These are phyloP conservation scores for Coemansia sp. DNA, from an alignment of 192 early-diverging fungal genomes.

Conservation along the genomic window DNA sequence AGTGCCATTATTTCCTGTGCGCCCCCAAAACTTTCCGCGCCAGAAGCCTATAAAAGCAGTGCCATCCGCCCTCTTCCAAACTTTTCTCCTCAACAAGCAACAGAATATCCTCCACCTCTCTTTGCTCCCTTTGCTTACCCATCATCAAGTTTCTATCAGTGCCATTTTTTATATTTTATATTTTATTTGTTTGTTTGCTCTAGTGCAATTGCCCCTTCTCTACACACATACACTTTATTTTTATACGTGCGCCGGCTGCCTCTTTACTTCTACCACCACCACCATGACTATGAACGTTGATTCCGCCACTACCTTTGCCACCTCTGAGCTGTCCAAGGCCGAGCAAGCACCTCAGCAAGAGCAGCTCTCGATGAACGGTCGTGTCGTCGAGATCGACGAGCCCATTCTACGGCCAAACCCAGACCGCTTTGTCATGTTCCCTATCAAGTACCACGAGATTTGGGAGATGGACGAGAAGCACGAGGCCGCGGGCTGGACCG, in stretches of 20 bases:
- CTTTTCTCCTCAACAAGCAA: background rate
- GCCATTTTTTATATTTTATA: background rate
- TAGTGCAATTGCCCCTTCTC: background rate
- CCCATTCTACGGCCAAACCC: slow-evolving; percentile 71
- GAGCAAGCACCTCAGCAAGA: slow-evolving; percentile 33
- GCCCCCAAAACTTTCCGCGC: slow-evolving; percentile 5
- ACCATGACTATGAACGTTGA: slow-evolving; percentile 35
- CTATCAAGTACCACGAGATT: slow-evolving; percentile 92
- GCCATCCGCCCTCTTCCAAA: background rate
- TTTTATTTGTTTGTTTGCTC: background rate
- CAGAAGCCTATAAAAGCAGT: slow-evolving; percentile 8
- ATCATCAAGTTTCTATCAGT: slow-evolving; percentile 1
- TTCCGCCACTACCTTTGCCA: slow-evolving; percentile 9
- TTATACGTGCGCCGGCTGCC: background rate
- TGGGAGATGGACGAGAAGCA: slow-evolving; percentile 99
- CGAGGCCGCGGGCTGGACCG: slow-evolving; percentile 97
- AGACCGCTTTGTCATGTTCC: slow-evolving; percentile 88
- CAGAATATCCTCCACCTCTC: background rate
- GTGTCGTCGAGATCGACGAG: slow-evolving; percentile 51
- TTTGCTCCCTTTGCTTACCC: slow-evolving; percentile 3
- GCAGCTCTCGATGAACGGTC: slow-evolving; percentile 43
- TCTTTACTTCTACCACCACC: background rate
- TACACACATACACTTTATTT: background rate
- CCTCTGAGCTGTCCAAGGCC: slow-evolving; percentile 27
- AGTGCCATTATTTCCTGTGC: background rate